phyloP scores from a whole-genome alignment of 129 eudicot species.

The Deinandra increscens region DNA sequence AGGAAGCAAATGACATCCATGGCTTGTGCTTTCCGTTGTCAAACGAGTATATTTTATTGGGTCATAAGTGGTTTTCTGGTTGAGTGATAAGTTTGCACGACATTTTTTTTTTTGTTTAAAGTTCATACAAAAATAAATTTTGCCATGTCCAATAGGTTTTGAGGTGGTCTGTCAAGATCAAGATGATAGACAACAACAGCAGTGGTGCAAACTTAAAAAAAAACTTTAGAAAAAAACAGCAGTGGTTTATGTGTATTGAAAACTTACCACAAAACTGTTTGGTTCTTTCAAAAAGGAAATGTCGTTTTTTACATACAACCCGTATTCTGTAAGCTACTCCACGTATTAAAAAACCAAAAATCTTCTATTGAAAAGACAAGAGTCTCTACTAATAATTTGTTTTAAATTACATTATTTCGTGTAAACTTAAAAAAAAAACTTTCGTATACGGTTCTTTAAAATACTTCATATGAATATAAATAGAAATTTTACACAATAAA shows the following conservation, averaged over 20 bases:
- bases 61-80: background rate
- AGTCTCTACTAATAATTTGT: no score
- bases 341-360: no score
- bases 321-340: background rate
- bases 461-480: no score
- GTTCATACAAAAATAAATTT: background rate
- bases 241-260: background rate
- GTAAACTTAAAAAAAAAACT: no score
- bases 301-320: background rate
- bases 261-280: background rate
- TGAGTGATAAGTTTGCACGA: background rate
- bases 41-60: background rate
- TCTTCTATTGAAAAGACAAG: no score
- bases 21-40: background rate
- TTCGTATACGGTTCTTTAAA: no score
- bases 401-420: no score
- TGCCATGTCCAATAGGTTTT: slow-evolving; percentile 1
- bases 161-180: slow-evolving; percentile 13
- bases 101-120: background rate
- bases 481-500: no score
- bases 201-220: no score
- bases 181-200: background rate
- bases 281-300: background rate
- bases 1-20: slow-evolving; percentile 15
- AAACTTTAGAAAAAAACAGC: background rate